Conservation (phyloP, 2,329 filamentous ascomycete species). For the Fusarium sp. region DNA sequence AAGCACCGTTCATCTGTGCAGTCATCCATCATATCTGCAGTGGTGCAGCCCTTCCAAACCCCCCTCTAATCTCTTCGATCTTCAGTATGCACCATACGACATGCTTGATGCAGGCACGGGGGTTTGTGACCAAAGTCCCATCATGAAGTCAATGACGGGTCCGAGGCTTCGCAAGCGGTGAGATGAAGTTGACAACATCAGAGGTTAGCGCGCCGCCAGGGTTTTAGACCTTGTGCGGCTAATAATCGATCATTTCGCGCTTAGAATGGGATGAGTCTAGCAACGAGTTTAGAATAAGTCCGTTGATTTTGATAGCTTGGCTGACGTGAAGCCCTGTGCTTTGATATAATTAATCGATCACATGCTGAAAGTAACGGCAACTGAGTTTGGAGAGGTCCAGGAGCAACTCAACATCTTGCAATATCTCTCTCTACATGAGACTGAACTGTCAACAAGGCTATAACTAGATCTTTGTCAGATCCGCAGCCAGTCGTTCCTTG, state of each 20-base stretch:
- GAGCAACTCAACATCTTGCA: neutral
- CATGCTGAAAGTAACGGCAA: neutral
- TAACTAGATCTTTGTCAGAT: conserved; percentile 35
- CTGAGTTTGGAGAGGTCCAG: neutral
- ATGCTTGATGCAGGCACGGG: conserved; percentile 22
- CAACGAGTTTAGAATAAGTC: conserved; percentile 3
- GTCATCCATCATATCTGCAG: neutral
- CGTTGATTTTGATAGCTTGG: conserved; percentile 1
- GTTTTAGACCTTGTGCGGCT: conserved; percentile 32
- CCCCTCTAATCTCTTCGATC: neutral
- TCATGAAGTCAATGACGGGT: conserved; percentile 14
- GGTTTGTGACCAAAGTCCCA: conserved; percentile 19
- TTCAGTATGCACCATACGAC: neutral
- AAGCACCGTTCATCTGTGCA: conserved; percentile 11
- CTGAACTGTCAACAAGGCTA: conserved; percentile 1
- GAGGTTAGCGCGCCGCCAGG: conserved; percentile 23
- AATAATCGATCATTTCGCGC: conserved; percentile 24
- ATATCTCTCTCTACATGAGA: neutral
- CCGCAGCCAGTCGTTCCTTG: conserved; percentile 21
- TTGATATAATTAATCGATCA: neutral
- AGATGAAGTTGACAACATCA: conserved; percentile 34
- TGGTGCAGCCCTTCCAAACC: neutral
- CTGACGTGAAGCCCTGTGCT: neutral
- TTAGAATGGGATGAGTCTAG: conserved; percentile 19
- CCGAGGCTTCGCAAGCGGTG: conserved; percentile 31